phyloP scores from a whole-genome alignment of 75 land plant genomes.

The Sequoia sempervirens region DNA sequence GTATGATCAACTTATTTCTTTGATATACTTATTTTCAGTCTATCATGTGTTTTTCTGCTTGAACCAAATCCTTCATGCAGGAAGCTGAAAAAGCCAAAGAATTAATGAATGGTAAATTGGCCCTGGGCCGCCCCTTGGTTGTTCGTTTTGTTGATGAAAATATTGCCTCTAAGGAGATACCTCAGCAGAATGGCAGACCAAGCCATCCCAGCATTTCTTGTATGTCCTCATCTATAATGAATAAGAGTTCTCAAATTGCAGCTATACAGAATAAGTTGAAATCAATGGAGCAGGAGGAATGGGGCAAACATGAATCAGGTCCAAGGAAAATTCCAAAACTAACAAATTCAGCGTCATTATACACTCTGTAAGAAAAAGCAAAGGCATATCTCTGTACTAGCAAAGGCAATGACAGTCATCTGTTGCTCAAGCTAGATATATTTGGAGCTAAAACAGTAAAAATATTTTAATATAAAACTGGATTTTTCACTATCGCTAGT shows the following conservation, averaged over 20 bases:
- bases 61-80: slow-evolving; percentile 30
- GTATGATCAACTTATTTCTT: not conserved
- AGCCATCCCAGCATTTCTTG: slow-evolving; percentile 10
- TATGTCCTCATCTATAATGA: slow-evolving; percentile 23
- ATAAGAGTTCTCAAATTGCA: slow-evolving; percentile 50
- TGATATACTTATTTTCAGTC: not conserved
- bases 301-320: not conserved
- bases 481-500: not conserved
- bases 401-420: not conserved
- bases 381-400: not conserved
- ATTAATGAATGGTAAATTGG: slow-evolving; percentile 66
- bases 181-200: slow-evolving; percentile 1
- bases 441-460: not conserved
- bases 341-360: not conserved
- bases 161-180: not conserved
- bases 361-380: not conserved
- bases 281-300: slow-evolving; percentile 49
- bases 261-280: slow-evolving; percentile 70
- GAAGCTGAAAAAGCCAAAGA: slow-evolving; percentile 67
- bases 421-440: no score
- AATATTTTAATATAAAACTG: not conserved
- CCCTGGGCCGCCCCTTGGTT: slow-evolving; percentile 67
- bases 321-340: not conserved
- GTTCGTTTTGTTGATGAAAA: slow-evolving; percentile 69
- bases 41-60: not conserved